Conservation (phyloP, 139 green algal genomes). For the Chlamydomonas applanata region DNA sequence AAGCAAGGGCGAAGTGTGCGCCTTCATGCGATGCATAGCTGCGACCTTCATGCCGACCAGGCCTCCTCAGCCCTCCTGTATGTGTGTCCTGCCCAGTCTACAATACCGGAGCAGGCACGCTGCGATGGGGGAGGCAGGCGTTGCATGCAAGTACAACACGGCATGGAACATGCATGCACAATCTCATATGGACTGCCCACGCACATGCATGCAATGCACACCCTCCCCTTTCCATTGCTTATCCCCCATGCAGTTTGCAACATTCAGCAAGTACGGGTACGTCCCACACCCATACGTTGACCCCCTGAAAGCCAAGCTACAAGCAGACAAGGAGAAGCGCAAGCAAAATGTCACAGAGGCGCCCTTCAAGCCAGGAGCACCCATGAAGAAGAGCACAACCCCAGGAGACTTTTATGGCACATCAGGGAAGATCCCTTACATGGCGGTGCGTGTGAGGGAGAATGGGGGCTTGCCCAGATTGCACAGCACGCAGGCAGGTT, state of each 20-base stretch:
- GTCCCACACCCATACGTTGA: slow-evolving; percentile 53
- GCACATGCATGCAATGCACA: not conserved
- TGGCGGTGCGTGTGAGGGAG: slow-evolving; percentile 27
- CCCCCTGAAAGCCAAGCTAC: slow-evolving; percentile 26
- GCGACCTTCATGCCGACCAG: too few relatives aligned
- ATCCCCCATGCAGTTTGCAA: slow-evolving; percentile 63
- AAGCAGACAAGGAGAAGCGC: slow-evolving; percentile 25
- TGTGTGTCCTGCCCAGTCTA: too few relatives aligned
- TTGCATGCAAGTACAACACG: not conserved
- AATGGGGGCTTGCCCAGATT: not conserved
- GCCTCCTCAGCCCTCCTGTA: too few relatives aligned
- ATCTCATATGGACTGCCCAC: too few relatives aligned
- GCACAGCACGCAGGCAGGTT: not conserved
- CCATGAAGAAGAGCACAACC: slow-evolving; percentile 57
- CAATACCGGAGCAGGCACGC: too few relatives aligned
- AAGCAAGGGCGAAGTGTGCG: too few relatives aligned
- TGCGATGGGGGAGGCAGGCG: too few relatives aligned
- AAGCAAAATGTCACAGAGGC: slow-evolving; percentile 41
- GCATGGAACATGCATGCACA: not conserved
- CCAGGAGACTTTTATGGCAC: slow-evolving; percentile 55
- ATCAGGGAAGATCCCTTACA: slow-evolving; percentile 40
- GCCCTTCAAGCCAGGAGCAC: slow-evolving; percentile 52
- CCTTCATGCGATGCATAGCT: too few relatives aligned
- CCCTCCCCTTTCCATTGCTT: not conserved
- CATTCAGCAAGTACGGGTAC: slow-evolving; percentile 59